Evolutionary conservation across 2,329 filamentous ascomycete species (phyloP), one percentile per base, ranked within the genome.

Genomic region (Rachicladosporium sp.): DNA sequence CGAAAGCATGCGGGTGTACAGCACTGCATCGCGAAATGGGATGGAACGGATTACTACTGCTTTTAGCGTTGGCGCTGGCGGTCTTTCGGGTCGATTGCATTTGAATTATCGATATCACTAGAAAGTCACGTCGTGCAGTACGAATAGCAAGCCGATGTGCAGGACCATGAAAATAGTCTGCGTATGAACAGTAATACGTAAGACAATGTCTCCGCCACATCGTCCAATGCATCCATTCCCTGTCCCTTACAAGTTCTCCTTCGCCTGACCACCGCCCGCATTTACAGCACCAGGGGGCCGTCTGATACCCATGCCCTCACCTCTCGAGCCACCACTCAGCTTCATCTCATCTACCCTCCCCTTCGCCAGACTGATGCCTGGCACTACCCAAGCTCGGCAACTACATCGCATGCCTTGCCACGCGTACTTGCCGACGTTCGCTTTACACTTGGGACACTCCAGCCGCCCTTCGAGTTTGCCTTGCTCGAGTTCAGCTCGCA

Each of bases 391-490:
- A 46, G 80, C 77, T 30, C 81, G 78, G 60, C 91, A 98, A 56
- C 78, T 91, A 65, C 91, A 98, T 58, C 78, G 79, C 71, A 95
- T 81, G 10, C 91, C 91, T 59, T 93, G 86, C 91, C 91, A 98
- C 38, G 89, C 83, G 57, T 95, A 98, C 52, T 91, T 83, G 31
- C 91, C 91, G 36, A 96, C 76, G 38, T 85, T 86, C 31, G 83
- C 78, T 35, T 74, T 76, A 60, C 91, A 98, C 54, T 80, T 82
- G 7, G 91, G 89, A 54, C 91, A 98, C 43, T 78, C 74, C 27
- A 98, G 69, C 8, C 89, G 78, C 13, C 91, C 91, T 44, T 88
- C 84, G 15, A 96, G 70, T 45, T 80, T 76, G 21, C 84, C 87
- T 53, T 82, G 74, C 51, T 88, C 82, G n/a, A 98, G 75, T 52